Conservation (phyloP, 768 basidiomycete species). For the Amanita molliuscula region DNA sequence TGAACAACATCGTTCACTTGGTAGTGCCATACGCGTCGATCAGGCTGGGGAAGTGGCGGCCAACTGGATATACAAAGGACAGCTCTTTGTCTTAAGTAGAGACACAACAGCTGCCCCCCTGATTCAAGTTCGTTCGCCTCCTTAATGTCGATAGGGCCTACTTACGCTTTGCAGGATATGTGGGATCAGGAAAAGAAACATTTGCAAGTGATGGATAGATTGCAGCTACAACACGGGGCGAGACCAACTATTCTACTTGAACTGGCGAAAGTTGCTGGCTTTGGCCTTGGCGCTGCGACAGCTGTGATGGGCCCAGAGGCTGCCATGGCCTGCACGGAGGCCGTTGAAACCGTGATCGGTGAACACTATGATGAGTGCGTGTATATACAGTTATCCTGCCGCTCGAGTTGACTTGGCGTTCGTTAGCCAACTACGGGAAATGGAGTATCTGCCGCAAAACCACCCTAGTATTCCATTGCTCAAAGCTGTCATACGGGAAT, state of each 20-base stretch:
- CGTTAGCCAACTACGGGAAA: slow-evolving; percentile 69
- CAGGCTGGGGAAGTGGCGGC: slow-evolving; percentile 95
- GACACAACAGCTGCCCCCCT: slow-evolving; percentile 48
- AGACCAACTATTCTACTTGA: slow-evolving; percentile 80
- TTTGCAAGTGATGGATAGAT: slow-evolving; percentile 72
- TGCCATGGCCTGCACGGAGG: slow-evolving; percentile 98
- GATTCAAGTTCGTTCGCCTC: slow-evolving; percentile 51
- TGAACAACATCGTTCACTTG: slow-evolving; percentile 39
- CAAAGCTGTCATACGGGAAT: slow-evolving; percentile 64
- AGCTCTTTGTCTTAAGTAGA: slow-evolving; percentile 60
- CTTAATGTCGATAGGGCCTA: not conserved
- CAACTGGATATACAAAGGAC: slow-evolving; percentile 92
- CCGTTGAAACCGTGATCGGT: slow-evolving; percentile 95
- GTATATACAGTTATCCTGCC: slow-evolving; percentile 19
- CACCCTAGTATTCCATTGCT: slow-evolving; percentile 77
- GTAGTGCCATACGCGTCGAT: slow-evolving; percentile 77
- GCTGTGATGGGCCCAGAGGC: slow-evolving; percentile 87
- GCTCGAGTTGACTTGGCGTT: slow-evolving; percentile 5
- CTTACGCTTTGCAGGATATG: slow-evolving; percentile 59
- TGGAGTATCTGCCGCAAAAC: slow-evolving; percentile 48
- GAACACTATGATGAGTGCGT: slow-evolving; percentile 94
- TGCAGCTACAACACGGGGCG: slow-evolving; percentile 74
- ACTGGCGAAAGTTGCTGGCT: slow-evolving; percentile 80
- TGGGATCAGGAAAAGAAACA: slow-evolving; percentile 97
- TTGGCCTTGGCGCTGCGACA: slow-evolving; percentile 76